These are phyloP conservation scores for Saturnispora mendoncae DNA, from an alignment of 805 yeast species.

Conservation along the genomic window DNA sequence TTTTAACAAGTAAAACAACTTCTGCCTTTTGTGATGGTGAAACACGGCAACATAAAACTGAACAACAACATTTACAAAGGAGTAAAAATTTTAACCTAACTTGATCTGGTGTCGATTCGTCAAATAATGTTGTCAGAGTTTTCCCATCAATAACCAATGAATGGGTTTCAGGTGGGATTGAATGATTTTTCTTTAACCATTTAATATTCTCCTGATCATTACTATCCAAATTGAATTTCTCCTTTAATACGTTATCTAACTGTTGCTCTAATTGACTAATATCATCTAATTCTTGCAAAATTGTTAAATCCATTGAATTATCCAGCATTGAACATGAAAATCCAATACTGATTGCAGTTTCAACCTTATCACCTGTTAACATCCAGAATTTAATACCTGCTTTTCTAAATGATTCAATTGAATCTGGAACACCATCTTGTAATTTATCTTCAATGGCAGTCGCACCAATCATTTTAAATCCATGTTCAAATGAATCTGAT, in stretches of 20 bases:
- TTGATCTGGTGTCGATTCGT: slow-evolving; percentile 5
- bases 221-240: slow-evolving; percentile 13
- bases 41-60: slow-evolving; percentile 78
- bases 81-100: slow-evolving; percentile 52
- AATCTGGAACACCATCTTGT: slow-evolving; percentile 70
- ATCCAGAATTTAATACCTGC: slow-evolving; percentile 84
- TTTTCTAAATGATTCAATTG: slow-evolving; percentile 53
- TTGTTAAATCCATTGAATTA: slow-evolving; percentile 59
- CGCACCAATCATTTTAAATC: slow-evolving; percentile 56
- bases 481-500: slow-evolving; percentile 51
- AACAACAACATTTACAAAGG: slow-evolving; percentile 64
- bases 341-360: slow-evolving; percentile 78
- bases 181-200: slow-evolving; percentile 50
- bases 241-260: slow-evolving; percentile 14
- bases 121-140: slow-evolving; percentile 34
- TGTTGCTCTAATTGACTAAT: slow-evolving; percentile 14
- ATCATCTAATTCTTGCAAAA: slow-evolving; percentile 34
- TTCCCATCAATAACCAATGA: slow-evolving; percentile 69
- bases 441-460: slow-evolving; percentile 77
- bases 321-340: slow-evolving; percentile 66
- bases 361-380: slow-evolving; percentile 73
- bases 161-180: slow-evolving; percentile 47
- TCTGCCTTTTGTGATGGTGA: slow-evolving; percentile 79
- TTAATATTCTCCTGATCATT: slow-evolving; percentile 32
- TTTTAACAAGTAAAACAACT: slow-evolving; percentile 59